These are phyloP conservation scores for Coffea canephora DNA, from an alignment of 257 asterid species.

Conservation along the genomic window DNA sequence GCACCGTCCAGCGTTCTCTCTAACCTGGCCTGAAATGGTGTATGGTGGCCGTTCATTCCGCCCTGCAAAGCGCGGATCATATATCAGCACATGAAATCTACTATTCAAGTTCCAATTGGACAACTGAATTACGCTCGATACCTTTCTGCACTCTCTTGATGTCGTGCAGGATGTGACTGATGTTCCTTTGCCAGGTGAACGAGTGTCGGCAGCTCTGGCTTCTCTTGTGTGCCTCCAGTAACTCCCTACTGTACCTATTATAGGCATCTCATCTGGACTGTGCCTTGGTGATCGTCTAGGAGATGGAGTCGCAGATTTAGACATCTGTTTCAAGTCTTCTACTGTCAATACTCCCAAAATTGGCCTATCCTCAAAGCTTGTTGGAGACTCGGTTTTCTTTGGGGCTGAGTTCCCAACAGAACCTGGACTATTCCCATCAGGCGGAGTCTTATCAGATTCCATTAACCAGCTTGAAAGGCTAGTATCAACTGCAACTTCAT, in stretches of 20 bases:
- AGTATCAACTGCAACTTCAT: constrained; percentile 41
- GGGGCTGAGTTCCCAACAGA: constrained; percentile 39
- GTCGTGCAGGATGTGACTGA: background rate
- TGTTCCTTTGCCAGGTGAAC: constrained; percentile 15
- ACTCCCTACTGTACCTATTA: constrained; percentile 48
- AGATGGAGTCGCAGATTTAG: constrained; percentile 27
- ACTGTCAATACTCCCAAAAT: constrained; percentile 32
- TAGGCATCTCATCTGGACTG: constrained; percentile 28
- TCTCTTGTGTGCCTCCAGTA: constrained; percentile 43
- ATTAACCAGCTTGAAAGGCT: constrained; percentile 77
- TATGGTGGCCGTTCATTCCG: background rate
- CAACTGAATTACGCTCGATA: background rate
- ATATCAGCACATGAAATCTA: background rate
- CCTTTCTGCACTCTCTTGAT: background rate
- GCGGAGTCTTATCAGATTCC: constrained; percentile 31
- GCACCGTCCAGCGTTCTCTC: constrained; percentile 13
- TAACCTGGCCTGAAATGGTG: constrained; percentile 25
- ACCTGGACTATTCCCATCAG: constrained; percentile 16
- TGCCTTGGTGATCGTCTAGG: constrained; percentile 21
- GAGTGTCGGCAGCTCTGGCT: constrained; percentile 1
- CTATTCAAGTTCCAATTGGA: background rate
- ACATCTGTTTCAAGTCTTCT: constrained; percentile 23
- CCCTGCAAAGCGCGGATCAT: constrained; percentile 15
- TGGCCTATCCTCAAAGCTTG: constrained; percentile 30
- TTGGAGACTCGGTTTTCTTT: constrained; percentile 31